Base-by-base conservation (phyloP, 352 stramenopile genomes). In the Globisporangium nagaii region DNA sequence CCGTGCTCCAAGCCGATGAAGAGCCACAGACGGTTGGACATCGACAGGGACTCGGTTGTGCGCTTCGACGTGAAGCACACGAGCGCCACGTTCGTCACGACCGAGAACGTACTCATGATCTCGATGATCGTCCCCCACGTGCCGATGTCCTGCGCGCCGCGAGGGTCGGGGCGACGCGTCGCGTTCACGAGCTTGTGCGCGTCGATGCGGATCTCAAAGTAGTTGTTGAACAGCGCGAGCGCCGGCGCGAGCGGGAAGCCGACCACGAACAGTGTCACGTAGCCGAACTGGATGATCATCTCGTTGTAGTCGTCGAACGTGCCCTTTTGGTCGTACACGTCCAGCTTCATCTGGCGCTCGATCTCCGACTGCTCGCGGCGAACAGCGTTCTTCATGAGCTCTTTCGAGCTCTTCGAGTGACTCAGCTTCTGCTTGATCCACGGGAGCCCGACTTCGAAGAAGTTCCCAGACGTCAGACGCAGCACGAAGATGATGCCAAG, bases 261-360 rank as follows among this genome's bases (percentile, higher is more conserved):
- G 22, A 90, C 83, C 2, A 96, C 91, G 63, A 98, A 98, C 22
- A 98, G 66, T 46, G 90, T 98, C 30, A 97, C 82, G 70, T 98
- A 98, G 40, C 82, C 82, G 49, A 87, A 93, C 68, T 93, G 82
- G 53, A 93, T 90, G 66, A 88, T 88, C 77, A 93, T 90, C 68
- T 93, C 82, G 60, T 88, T 88, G 74, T 90, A 90, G 70, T 93
- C 82, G 56, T 88, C 82, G 54, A 93, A 88, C 30, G 80, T 89
- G 10, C 80, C 82, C 48, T 83, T 81, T 50, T 80, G 62, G 60
- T 89, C 79, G 63, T 91, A 91, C 49, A 71, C 54, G 34, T 86
- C 78, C 8, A 89, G 65, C 13, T 46, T 60, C 60, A 91, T 64
- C 66, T 91, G 76, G 24, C 58, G 53, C 59, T 91, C 81, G 22